These are phyloP conservation scores for Dianthus caryophyllus DNA, from an alignment of 148 eudicot species.

Conservation along the genomic window DNA sequence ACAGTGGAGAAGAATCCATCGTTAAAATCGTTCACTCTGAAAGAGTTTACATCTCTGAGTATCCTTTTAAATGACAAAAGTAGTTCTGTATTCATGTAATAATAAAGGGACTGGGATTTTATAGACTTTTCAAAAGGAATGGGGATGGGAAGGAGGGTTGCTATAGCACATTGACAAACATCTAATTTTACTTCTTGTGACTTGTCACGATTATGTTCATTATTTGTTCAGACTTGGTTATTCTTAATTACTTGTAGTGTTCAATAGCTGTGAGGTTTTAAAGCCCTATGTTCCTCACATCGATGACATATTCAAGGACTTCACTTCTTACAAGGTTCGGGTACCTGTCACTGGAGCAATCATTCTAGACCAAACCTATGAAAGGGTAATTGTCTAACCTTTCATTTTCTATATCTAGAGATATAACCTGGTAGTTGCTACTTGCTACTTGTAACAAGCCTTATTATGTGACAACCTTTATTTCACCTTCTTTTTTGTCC, in stretches of 20 bases:
- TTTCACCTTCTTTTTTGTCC: neutral
- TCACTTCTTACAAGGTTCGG: slow-evolving; percentile 94
- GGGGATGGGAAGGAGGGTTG: neutral
- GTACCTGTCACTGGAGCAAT: slow-evolving; percentile 99
- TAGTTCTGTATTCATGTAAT: slow-evolving; percentile 10
- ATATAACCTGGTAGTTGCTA: neutral
- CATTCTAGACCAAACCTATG: slow-evolving; percentile 79
- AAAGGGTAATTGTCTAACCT: slow-evolving; percentile 58
- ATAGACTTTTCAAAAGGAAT: no score
- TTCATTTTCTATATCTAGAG: neutral
- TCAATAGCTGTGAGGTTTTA: slow-evolving; percentile 90
- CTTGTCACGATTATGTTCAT: neutral
- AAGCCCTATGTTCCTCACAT: slow-evolving; percentile 91
- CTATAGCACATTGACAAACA: neutral
- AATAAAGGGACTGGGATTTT: neutral
- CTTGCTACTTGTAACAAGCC: no score
- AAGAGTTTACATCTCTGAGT: slow-evolving; percentile 89
- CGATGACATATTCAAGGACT: slow-evolving; percentile 98
- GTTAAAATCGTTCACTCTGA: slow-evolving; percentile 76
- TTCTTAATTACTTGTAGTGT: slow-evolving; percentile 67
- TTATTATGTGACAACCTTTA: neutral
- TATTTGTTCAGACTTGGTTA: slow-evolving; percentile 5
- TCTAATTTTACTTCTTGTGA: neutral
- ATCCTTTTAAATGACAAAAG: slow-evolving; percentile 40
- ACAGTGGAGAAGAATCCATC: slow-evolving; percentile 95